Conservation (phyloP, 2,329 filamentous ascomycete species). For the Fusarium sp. region DNA sequence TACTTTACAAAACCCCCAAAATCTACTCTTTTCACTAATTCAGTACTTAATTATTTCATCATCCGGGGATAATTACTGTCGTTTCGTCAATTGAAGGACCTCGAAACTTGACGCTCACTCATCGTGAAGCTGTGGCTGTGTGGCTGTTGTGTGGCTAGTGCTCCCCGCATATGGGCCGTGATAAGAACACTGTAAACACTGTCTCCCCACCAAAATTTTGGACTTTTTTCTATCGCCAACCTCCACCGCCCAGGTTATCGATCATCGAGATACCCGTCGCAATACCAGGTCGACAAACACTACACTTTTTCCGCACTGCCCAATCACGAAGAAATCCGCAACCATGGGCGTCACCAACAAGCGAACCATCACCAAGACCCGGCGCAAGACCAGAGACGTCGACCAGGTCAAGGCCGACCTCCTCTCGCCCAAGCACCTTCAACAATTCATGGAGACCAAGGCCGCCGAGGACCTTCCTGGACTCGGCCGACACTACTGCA, state of each 20-base stretch:
- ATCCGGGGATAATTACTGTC: neutral
- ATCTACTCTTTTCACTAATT: neutral
- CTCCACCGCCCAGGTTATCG: conserved; percentile 13
- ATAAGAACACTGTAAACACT: conserved; percentile 2
- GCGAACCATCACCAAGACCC: conserved; percentile 77
- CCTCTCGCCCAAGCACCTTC: conserved; percentile 80
- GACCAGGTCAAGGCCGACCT: conserved; percentile 93
- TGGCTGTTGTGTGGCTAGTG: neutral
- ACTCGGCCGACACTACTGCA: conserved; percentile 86
- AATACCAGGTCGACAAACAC: neutral
- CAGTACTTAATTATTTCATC: neutral
- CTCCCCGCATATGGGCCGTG: neutral
- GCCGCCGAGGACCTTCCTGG: conserved; percentile 87
- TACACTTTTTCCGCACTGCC: neutral
- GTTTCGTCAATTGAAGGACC: neutral
- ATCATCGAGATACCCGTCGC: conserved; percentile 6
- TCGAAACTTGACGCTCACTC: too few species aligned
- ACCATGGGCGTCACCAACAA: conserved; percentile 76
- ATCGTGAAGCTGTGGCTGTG: neutral
- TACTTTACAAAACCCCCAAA: neutral
- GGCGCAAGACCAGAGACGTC: conserved; percentile 83
- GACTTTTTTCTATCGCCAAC: conserved; percentile 36
- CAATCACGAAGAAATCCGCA: neutral
- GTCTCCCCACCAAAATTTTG: conserved; percentile 35
- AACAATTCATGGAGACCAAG: conserved; percentile 81